A percentile compares a stretch with the other conserved stretches of the same genome.
These are phyloP conservation scores for Ustilago shanxiensis DNA, from an alignment of 1,284 basidiomycete genomes.

Conservation along the genomic window DNA sequence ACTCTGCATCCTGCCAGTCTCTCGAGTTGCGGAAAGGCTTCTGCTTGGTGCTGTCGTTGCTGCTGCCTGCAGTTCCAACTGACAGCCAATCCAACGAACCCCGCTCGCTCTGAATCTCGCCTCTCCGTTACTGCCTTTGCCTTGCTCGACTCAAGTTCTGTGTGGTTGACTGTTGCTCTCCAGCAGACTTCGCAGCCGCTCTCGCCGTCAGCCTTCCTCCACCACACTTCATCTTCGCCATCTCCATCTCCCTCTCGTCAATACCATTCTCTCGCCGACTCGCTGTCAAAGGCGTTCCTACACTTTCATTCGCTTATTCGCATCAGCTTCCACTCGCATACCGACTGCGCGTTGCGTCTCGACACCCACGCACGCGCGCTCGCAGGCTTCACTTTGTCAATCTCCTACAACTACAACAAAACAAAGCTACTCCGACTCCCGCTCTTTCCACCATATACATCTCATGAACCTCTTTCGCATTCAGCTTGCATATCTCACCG, in stretches of 20 bases:
- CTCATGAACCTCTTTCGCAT: slow-evolving; percentile 5
- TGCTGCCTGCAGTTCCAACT: too few relatives aligned
- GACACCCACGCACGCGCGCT: slow-evolving; percentile 12
- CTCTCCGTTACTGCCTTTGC: too few relatives aligned
- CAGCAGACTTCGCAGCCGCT: not conserved
- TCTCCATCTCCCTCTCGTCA: not conserved
- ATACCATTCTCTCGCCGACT: not conserved
- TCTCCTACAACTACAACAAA: slow-evolving; percentile 1
- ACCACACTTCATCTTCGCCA: not conserved
- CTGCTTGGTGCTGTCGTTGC: too few relatives aligned
- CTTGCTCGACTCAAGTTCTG: not conserved
- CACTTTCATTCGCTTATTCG: not conserved
- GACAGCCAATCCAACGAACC: not conserved
- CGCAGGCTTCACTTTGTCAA: slow-evolving; percentile 7
- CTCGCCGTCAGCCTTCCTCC: not conserved
- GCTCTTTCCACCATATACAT: slow-evolving; percentile 1
- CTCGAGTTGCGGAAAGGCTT: too few relatives aligned
- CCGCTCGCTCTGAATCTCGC: slow-evolving; percentile 7
- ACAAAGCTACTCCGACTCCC: not conserved
- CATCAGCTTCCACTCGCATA: not conserved
- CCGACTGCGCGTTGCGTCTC: slow-evolving; percentile 21
- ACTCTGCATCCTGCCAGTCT: slow-evolving; percentile 12
- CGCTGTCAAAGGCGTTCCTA: not conserved
- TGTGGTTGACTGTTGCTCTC: too few relatives aligned
- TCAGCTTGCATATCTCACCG: not conserved